Percentiles rank a stretch among this genome's conserved stretches.
Evolutionary conservation across 1,284 basidiomycete genomes (phyloP).

Genomic region (Ustilago bromivora): DNA sequence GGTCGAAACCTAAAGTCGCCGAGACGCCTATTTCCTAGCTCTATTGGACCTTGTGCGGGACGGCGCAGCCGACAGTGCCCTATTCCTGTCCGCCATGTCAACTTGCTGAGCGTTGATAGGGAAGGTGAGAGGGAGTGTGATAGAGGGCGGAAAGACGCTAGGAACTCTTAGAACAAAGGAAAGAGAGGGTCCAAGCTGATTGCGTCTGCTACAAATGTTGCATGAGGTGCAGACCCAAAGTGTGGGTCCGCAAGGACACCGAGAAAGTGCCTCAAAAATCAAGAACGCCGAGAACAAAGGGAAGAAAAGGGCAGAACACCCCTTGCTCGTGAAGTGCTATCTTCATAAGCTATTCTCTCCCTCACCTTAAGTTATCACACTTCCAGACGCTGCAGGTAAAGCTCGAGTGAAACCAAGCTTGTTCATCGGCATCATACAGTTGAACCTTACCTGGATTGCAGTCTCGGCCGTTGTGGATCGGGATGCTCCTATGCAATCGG

Average conservation of each 20-base stretch:
- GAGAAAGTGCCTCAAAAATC: conserved; percentile 10
- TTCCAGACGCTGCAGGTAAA: background rate
- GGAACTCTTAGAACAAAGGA: conserved; percentile 11
- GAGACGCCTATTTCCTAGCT: background rate
- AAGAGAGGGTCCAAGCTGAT: conserved; percentile 20
- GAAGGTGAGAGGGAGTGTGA: background rate
- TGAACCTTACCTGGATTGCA: background rate
- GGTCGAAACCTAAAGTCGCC: background rate
- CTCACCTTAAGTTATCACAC: background rate
- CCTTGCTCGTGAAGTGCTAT: background rate
- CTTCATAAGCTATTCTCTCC: background rate
- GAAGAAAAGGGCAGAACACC: background rate
- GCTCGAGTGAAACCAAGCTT: background rate
- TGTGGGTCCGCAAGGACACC: conserved; percentile 6
- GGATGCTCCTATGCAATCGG: background rate
- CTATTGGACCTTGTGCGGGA: background rate
- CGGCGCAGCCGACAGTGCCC: background rate
- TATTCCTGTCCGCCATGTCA: background rate
- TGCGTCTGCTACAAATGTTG: conserved; percentile 7
- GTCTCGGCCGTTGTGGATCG: background rate
- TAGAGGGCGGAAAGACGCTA: conserved; percentile 1
- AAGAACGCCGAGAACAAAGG: conserved; percentile 12
- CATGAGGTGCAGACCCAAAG: conserved; percentile 16
- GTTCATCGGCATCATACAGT: background rate
- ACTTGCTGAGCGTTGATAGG: background rate